Base-by-base conservation (phyloP, 345 rosid species). In the Rhodomyrtus tomentosa region DNA sequence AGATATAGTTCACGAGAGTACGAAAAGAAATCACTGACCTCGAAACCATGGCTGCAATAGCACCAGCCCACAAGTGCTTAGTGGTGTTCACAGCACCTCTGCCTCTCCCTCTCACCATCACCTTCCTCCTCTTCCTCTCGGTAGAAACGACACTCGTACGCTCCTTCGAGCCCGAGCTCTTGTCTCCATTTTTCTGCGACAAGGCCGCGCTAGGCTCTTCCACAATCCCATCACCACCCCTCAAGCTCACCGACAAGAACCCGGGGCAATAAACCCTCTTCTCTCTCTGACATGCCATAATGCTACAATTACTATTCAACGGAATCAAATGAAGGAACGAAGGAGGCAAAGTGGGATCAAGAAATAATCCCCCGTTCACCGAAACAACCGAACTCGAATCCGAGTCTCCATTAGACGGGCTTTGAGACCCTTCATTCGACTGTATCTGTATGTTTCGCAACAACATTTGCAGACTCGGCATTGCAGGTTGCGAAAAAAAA, bases 11-110 rank as follows among this genome's bases (percentile, higher is more conserved):
- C 4, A 83, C 52, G 15, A 84, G 24, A 59, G 40, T 25, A 38
- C 32, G 27, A 29, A 36, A 16, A 51, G 27, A 62, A 80, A 86
- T 38, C 52, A 22, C 29, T 50, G 82, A 96, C 98, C 98, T 94
- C 51, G 98, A 94, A 86, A 96, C 95, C 93, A 95, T 94, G 53
- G 98, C 98, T 79, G 99, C 91, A 86, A 94, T 89, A 84, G 95
- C 98, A 51, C 99, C 99, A 32, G 98, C 94, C 94, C 93, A 93
- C 4, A 96, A 93, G 91, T 96, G 99, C 85, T 90, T 94, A 48
- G 96, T 83, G 72, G 96, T 93, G 87, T 96, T 95, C 86, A 94
- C 86, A 55, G 98, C 93, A 51, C 89, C 92, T 6, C 83, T 68
- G 82, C 87, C 86, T 84, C 87, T 83, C 62, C 86, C 83, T 85